These are phyloP conservation scores for Aristolochia fimbriata DNA, from an alignment of 164 flowering plant genomes.

Conservation along the genomic window DNA sequence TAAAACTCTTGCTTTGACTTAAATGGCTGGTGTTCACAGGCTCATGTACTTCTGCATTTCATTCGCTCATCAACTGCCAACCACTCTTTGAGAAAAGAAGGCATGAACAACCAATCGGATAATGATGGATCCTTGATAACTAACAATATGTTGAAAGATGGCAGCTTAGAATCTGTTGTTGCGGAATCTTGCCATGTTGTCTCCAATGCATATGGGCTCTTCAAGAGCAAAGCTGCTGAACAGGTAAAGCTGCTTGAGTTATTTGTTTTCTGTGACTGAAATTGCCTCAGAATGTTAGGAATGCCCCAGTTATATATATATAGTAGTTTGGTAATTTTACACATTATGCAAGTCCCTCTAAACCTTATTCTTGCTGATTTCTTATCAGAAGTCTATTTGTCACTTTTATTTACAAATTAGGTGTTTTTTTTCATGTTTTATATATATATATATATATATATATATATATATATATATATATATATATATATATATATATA, in stretches of 20 bases:
- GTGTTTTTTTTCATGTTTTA: too few relatives aligned
- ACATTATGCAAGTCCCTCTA: too few relatives aligned
- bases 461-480: too few relatives aligned
- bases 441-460: too few relatives aligned
- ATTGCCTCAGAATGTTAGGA: not conserved
- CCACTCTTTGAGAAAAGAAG: conserved; percentile 13
- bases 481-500: too few relatives aligned
- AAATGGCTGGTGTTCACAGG: conserved; percentile 29
- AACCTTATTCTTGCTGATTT: too few relatives aligned
- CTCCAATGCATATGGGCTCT: conserved; percentile 53
- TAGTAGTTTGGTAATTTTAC: too few relatives aligned
- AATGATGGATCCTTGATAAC: conserved; percentile 1
- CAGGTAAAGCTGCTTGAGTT: conserved; percentile 36
- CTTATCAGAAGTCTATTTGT: too few relatives aligned
- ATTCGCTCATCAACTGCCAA: conserved; percentile 38
- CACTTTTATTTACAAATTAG: too few relatives aligned
- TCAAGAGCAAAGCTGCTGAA: conserved; percentile 77
- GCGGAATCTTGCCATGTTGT: conserved; percentile 84
- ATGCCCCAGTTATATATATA: too few relatives aligned
- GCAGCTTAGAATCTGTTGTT: conserved; percentile 48
- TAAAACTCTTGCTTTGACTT: not conserved
- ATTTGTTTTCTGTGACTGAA: not conserved
- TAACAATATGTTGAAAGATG: conserved; percentile 8
- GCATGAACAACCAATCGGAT: conserved; percentile 15
- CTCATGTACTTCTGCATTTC: conserved; percentile 78